phyloP scores from a whole-genome alignment of 208 protist genomes.

The Leishmania braziliensis region DNA sequence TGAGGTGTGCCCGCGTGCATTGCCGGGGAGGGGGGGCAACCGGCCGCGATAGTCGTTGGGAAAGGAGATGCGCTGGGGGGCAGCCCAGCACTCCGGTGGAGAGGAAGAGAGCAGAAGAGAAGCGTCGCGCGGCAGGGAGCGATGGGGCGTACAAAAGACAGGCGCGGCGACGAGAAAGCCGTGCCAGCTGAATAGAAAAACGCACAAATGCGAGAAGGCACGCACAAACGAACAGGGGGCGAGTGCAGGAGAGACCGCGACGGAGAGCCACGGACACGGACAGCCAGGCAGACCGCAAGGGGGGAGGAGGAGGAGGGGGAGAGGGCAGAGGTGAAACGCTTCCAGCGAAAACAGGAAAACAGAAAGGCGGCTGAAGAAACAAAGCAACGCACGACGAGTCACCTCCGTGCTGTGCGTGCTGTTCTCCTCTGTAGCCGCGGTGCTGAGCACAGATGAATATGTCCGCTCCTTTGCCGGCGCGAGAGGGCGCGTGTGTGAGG shows the following conservation, averaged over 20 bases:
- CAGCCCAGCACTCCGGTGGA: background rate
- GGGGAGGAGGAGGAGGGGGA: too few species aligned
- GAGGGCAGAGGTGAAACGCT: background rate
- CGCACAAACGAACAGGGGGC: background rate
- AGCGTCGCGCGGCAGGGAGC: background rate
- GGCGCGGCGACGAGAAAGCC: too few species aligned
- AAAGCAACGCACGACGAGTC: background rate
- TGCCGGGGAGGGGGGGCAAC: background rate
- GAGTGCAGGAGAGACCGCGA: background rate
- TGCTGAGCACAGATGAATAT: background rate
- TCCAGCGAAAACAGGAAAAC: background rate
- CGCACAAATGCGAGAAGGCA: background rate
- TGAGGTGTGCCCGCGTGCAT: background rate
- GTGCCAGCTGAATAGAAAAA: too few species aligned
- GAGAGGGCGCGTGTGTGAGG: too few species aligned
- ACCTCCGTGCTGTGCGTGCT: background rate
- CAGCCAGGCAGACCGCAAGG: background rate
- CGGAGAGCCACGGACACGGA: background rate
- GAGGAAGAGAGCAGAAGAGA: background rate
- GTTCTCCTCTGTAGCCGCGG: too few species aligned
- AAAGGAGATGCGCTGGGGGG: background rate
- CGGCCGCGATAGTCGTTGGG: background rate
- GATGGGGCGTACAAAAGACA: background rate
- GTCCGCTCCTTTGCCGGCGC: background rate
- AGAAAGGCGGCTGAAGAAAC: background rate